Evolutionary conservation across 441 rosid species (phyloP).

Genomic region (Theobroma grandiflorum): DNA sequence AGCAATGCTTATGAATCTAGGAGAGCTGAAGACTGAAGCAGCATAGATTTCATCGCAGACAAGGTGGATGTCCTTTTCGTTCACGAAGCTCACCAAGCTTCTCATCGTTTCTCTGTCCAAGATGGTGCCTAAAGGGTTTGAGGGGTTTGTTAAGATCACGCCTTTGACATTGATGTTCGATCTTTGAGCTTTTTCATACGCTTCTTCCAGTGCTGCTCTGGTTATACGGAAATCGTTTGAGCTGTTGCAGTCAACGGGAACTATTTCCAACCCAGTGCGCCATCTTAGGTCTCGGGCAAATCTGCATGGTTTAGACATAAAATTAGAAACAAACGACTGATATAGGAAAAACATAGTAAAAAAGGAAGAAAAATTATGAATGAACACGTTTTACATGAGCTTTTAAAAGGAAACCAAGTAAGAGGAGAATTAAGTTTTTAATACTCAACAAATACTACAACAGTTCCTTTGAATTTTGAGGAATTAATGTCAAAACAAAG

Average conservation of each 20-base stretch:
- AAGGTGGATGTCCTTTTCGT: conserved; percentile 55
- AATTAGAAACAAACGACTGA: neutral
- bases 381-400: neutral
- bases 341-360: neutral
- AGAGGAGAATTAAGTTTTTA: conserved; percentile 12
- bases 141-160: conserved; percentile 61
- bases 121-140: conserved; percentile 65
- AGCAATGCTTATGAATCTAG: conserved; percentile 52
- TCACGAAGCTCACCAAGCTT: conserved; percentile 46
- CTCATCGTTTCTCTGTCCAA: conserved; percentile 43
- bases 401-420: neutral
- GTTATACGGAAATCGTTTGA: conserved; percentile 56
- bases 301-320: conserved; percentile 36
- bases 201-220: conserved; percentile 49
- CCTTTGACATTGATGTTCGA: conserved; percentile 59
- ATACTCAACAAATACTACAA: neutral
- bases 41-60: conserved; percentile 72
- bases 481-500: neutral
- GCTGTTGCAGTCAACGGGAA: conserved; percentile 58
- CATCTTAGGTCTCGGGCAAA: conserved; percentile 64
- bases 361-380: neutral
- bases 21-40: conserved; percentile 55
- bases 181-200: conserved; percentile 48
- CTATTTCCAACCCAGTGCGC: conserved; percentile 56
- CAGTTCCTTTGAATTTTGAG: neutral